phyloP scores from a whole-genome alignment of 2,329 filamentous ascomycete genomes.

The Chaetomiaceae sp. region DNA sequence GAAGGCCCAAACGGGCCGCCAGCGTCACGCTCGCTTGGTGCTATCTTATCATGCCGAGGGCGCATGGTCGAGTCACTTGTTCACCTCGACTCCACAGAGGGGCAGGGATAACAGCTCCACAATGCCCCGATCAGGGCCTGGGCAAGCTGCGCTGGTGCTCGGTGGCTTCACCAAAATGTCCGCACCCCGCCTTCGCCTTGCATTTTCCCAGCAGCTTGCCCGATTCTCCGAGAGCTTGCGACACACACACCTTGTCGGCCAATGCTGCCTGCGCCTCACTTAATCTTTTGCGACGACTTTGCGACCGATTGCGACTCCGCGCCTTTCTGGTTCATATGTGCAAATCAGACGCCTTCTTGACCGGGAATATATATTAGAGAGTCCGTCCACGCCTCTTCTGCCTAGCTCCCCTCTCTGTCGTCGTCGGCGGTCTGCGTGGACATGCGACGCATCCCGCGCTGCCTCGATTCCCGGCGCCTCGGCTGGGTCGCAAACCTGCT shows the following conservation, averaged over 20 bases:
- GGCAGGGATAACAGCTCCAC: slow-evolving; percentile 15
- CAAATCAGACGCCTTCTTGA: not conserved
- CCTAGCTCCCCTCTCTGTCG: slow-evolving; percentile 3
- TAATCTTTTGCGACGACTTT: slow-evolving; percentile 17
- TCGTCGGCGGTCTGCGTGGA: not conserved
- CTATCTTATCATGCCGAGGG: slow-evolving; percentile 2
- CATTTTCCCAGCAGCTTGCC: slow-evolving; percentile 9
- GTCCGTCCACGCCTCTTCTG: slow-evolving; percentile 17
- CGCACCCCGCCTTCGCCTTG: slow-evolving; percentile 13
- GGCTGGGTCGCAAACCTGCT: slow-evolving; percentile 8
- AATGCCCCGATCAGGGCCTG: not conserved
- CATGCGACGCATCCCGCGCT: slow-evolving; percentile 6
- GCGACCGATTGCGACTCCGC: slow-evolving; percentile 13
- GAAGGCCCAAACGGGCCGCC: slow-evolving; percentile 9
- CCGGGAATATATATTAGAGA: slow-evolving; percentile 17
- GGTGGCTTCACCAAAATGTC: slow-evolving; percentile 8
- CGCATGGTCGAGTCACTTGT: slow-evolving; percentile 21
- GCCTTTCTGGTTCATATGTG: slow-evolving; percentile 12
- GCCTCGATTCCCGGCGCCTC: slow-evolving; percentile 16
- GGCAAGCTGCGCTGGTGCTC: no score
- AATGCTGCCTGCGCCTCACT: slow-evolving; percentile 26
- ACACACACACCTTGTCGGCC: not conserved
- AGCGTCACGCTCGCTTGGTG: not conserved
- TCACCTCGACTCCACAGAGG: slow-evolving; percentile 1
- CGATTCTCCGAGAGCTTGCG: slow-evolving; percentile 5